Evolutionary conservation across 176 grass and related monocot genomes (phyloP).

Genomic region (Neostapfia colusana): DNA sequence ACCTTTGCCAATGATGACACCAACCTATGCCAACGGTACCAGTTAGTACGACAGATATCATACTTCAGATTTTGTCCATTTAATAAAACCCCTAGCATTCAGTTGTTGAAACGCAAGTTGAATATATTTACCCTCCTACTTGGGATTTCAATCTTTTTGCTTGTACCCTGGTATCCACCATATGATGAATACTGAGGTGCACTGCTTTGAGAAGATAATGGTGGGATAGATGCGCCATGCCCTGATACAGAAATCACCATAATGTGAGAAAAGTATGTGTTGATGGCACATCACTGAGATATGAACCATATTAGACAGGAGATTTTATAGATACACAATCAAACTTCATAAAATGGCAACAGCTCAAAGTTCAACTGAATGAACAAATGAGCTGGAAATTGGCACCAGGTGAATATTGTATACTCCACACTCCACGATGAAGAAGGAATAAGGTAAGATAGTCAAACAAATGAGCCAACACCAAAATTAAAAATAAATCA

Average conservation of each 20-base stretch:
- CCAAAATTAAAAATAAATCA: neutral
- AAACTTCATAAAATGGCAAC: neutral
- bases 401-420: neutral
- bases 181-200: slow-evolving; percentile 59
- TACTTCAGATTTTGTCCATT: neutral
- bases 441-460: neutral
- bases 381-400: neutral
- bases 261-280: neutral
- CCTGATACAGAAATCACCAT: slow-evolving; percentile 38
- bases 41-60: neutral
- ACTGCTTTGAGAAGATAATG: slow-evolving; percentile 60
- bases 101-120: neutral
- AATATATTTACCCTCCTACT: slow-evolving; percentile 66
- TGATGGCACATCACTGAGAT: neutral
- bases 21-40: slow-evolving; percentile 54
- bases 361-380: neutral
- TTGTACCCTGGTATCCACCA: slow-evolving; percentile 71
- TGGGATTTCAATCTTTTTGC: slow-evolving; percentile 88
- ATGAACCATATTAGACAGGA: neutral
- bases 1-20: slow-evolving; percentile 92
- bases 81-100: neutral
- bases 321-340: neutral
- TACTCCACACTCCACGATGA: neutral
- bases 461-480: neutral
- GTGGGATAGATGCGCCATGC: slow-evolving; percentile 53